phyloP scores from a whole-genome alignment of 345 rosid species.

The Clarkia xantiana region DNA sequence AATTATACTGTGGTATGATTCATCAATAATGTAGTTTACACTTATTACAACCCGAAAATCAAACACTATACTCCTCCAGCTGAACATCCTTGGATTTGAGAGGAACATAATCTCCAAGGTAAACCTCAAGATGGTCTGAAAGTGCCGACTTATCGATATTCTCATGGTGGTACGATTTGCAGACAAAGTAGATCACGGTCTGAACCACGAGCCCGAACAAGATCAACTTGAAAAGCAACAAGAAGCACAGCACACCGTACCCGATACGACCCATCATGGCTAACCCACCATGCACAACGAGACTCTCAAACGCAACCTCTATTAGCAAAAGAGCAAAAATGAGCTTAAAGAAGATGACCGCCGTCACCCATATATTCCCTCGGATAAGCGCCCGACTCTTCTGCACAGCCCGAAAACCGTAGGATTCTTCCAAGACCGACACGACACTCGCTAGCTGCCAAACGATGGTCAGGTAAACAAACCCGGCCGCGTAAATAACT shows the following conservation, averaged over 20 bases:
- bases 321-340: neutral
- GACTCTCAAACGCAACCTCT: slow-evolving; percentile 10
- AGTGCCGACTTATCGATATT: slow-evolving; percentile 35
- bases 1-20: too few relatives aligned
- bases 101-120: slow-evolving; percentile 36
- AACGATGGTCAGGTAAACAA: slow-evolving; percentile 24
- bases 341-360: slow-evolving; percentile 16
- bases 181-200: slow-evolving; percentile 40
- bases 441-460: slow-evolving; percentile 46
- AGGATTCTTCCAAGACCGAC: slow-evolving; percentile 34
- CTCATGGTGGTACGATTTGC: slow-evolving; percentile 45
- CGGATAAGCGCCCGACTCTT: slow-evolving; percentile 27
- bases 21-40: neutral
- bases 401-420: slow-evolving; percentile 31
- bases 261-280: slow-evolving; percentile 13
- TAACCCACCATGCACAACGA: slow-evolving; percentile 11
- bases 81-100: slow-evolving; percentile 41
- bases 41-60: neutral
- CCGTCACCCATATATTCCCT: slow-evolving; percentile 25
- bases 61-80: slow-evolving; percentile 14
- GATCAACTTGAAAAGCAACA: slow-evolving; percentile 16
- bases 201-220: slow-evolving; percentile 28
- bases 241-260: slow-evolving; percentile 21
- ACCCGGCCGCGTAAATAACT: slow-evolving; percentile 10
- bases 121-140: slow-evolving; percentile 43